Conservation (phyloP, 2,329 filamentous ascomycete genomes). For the Paracorniculantispora psalliotae region DNA sequence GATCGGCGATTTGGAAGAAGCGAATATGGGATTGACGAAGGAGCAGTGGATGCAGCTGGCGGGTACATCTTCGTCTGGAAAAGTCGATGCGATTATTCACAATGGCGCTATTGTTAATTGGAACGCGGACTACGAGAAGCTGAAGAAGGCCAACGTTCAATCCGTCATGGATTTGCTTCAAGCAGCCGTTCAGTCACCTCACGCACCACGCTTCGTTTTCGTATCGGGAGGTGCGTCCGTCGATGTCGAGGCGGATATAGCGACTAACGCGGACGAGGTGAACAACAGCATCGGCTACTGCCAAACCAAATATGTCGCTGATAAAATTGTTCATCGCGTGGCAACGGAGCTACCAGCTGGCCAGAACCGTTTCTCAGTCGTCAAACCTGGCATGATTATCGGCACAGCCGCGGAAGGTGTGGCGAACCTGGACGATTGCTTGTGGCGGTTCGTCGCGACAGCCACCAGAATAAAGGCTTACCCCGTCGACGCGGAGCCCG, state of each 20-base stretch:
- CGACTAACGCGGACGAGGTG: slow-evolving; percentile 5
- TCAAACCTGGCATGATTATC: slow-evolving; percentile 22
- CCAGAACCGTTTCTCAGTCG: slow-evolving; percentile 15
- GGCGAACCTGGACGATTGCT: slow-evolving; percentile 21
- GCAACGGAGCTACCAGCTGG: neutral
- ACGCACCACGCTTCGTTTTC: slow-evolving; percentile 19
- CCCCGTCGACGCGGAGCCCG: slow-evolving; percentile 17
- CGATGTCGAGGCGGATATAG: neutral
- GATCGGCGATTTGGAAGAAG: slow-evolving; percentile 67
- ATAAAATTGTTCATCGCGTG: slow-evolving; percentile 15
- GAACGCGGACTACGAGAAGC: slow-evolving; percentile 69
- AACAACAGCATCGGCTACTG: slow-evolving; percentile 17
- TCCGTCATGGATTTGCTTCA: slow-evolving; percentile 20
- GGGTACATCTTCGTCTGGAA: slow-evolving; percentile 33
- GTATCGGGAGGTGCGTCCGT: slow-evolving; percentile 20
- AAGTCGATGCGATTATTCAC: slow-evolving; percentile 69
- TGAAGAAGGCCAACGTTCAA: slow-evolving; percentile 68
- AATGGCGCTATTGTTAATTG: slow-evolving; percentile 80
- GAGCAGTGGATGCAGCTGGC: slow-evolving; percentile 57
- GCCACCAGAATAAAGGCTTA: slow-evolving; percentile 15
- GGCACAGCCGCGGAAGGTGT: slow-evolving; percentile 17
- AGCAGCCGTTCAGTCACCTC: slow-evolving; percentile 14
- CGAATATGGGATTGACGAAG: slow-evolving; percentile 63
- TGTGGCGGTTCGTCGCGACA: slow-evolving; percentile 15
- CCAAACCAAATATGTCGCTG: slow-evolving; percentile 23